Base-by-base conservation (phyloP, 805 yeast species). In the Metschnikowia matae region DNA sequence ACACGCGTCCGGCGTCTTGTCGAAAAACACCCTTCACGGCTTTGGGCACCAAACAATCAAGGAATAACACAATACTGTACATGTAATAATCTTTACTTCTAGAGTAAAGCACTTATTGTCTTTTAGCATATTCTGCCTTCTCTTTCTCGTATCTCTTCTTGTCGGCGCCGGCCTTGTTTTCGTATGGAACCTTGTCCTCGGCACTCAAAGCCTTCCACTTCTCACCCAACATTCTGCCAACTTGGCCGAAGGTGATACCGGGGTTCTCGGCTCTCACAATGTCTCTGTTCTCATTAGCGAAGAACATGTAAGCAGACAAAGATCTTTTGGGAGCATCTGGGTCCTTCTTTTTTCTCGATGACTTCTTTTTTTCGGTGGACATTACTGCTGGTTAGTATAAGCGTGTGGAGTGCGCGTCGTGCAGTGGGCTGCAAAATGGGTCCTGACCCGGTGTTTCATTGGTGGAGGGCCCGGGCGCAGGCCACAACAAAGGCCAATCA, bases 261-360 rank as follows among this genome's bases (percentile, higher is more conserved):
- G 98, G 97, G 81, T 92, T 89, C 71, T 91, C 98, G 55, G 92
- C 84, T 71, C 96, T 84, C 61, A 94, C 96, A 57, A 83, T 82
- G 74, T 92, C 97, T 80, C 99, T 91, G 81, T 88, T 87, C 67
- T 90, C 97, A 70, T 89, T 90, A 63, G 99, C 98, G 68, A 91
- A 94, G 83, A 89, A 92, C 98, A 94, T 91, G 84, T 92, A 94
- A 45, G 98, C 97, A 54, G 97, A 89, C 69, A 94, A 78, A 23
- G 97, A 89, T 75, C 98, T 89, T 89, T 94, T 94, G 72, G 99
- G 99, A 59, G 99, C 99, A 73, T 92, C 91, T 78, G 99, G 96
- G 73, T 89, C 96, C 78, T 74, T 74, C 76, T 73, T 74, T 65
- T 73, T 73, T 71, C 78, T 73, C 50, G 73, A 62, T 48, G 74